These are phyloP conservation scores for Ceriops decandra DNA, from an alignment of 345 rosid species.

Conservation along the genomic window DNA sequence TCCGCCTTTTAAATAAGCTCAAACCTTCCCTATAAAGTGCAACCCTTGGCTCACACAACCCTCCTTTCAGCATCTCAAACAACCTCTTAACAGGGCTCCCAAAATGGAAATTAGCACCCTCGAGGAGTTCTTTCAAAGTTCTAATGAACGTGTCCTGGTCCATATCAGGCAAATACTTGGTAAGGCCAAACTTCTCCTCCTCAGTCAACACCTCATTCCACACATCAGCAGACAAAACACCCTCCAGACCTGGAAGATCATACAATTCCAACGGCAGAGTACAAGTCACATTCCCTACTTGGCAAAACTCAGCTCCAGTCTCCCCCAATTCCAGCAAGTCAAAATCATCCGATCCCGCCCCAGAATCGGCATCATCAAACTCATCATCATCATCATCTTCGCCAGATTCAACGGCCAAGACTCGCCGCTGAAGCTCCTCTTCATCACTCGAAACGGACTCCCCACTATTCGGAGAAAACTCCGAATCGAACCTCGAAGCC, in stretches of 20 bases:
- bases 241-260: conserved; percentile 72
- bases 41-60: conserved; percentile 91
- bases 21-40: conserved; percentile 82
- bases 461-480: conserved; percentile 73
- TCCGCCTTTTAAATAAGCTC: conserved; percentile 57
- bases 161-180: conserved; percentile 74
- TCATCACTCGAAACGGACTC: conserved; percentile 73
- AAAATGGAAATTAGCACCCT: conserved; percentile 78
- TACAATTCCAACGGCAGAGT: conserved; percentile 80
- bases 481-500: conserved; percentile 73
- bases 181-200: conserved; percentile 69
- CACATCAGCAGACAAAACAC: conserved; percentile 80
- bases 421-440: conserved; percentile 52
- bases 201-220: conserved; percentile 89
- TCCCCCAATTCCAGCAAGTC: conserved; percentile 93
- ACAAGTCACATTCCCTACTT: conserved; percentile 75
- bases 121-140: conserved; percentile 74
- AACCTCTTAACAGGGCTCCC: conserved; percentile 75
- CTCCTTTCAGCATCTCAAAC: conserved; percentile 90
- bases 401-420: conserved; percentile 56
- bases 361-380: conserved; percentile 88
- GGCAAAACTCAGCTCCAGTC: conserved; percentile 84
- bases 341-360: conserved; percentile 96
- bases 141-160: conserved; percentile 63
- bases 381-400: conserved; percentile 57